Conservation (phyloP, 352 stramenopile species). For the Aphanomyces invadans region DNA sequence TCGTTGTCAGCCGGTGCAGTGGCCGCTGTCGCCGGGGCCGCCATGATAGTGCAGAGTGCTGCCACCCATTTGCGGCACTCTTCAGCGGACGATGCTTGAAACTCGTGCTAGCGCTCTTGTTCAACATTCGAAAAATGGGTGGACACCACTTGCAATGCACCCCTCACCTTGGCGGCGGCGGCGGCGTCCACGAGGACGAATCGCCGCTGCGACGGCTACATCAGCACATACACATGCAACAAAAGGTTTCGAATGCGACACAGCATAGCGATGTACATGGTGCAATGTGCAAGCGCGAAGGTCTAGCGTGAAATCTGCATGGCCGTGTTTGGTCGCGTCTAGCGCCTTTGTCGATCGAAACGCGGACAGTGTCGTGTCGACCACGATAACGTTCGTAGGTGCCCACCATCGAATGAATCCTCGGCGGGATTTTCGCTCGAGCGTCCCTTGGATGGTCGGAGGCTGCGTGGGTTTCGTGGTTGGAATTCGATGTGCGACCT, state of each 20-base stretch:
- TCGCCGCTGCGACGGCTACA: no score
- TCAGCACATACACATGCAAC: no score
- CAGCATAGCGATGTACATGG: no score
- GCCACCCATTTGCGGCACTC: constrained; percentile 13
- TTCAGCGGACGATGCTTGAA: constrained; percentile 24
- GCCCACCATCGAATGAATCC: neutral
- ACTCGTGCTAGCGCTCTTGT: neutral
- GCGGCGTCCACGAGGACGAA: no score
- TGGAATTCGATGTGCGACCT: neutral
- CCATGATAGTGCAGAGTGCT: neutral
- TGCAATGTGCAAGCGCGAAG: no score
- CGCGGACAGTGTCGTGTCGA: neutral
- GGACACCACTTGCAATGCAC: no score
- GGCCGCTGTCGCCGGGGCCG: neutral
- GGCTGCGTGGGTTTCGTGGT: neutral
- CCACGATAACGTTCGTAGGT: neutral
- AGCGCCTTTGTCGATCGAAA: no score
- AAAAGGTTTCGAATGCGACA: no score
- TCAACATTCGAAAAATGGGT: no score
- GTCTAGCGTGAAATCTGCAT: no score
- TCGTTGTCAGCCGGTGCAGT: constrained; percentile 33
- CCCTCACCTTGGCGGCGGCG: no score
- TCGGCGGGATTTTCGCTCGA: neutral
- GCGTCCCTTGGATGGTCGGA: neutral
- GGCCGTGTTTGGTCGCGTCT: no score